A percentile compares a stretch with the other conserved stretches of the same genome.
phyloP scores from a whole-genome alignment of 2,329 filamentous ascomycete species.

The Pseudogymnoascus sp. region DNA sequence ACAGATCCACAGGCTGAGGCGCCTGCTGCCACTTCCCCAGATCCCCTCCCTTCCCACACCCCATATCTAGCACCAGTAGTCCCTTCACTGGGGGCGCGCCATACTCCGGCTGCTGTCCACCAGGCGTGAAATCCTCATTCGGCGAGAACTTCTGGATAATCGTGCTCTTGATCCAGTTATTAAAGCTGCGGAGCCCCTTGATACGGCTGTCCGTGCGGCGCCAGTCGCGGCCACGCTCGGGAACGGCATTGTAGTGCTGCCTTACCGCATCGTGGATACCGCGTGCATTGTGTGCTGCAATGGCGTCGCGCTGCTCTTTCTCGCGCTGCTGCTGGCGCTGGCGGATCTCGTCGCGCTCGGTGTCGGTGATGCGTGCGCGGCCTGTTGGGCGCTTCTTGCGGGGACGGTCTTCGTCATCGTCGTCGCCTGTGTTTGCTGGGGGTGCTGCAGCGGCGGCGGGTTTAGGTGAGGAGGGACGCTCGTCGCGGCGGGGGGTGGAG shows the following conservation, averaged over 20 bases:
- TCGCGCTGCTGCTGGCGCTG: constrained; percentile 50
- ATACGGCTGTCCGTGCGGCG: constrained; percentile 89
- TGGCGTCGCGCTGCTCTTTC: constrained; percentile 35
- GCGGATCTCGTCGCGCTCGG: constrained; percentile 60
- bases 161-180: constrained; percentile 98
- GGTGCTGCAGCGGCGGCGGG: constrained; percentile 32
- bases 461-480: constrained; percentile 25
- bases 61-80: constrained; percentile 82
- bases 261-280: constrained; percentile 78
- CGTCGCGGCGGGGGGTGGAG: constrained; percentile 17
- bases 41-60: constrained; percentile 94
- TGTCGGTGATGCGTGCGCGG: constrained; percentile 56
- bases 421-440: constrained; percentile 15
- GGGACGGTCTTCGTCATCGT: constrained; percentile 34
- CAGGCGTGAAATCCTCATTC: constrained; percentile 61
- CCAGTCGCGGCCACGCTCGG: constrained; percentile 90
- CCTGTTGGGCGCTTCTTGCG: constrained; percentile 64
- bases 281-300: constrained; percentile 28
- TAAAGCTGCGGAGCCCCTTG: constrained; percentile 87
- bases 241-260: constrained; percentile 93
- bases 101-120: constrained; percentile 40
- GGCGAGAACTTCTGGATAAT: constrained; percentile 95
- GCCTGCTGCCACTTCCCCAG: constrained; percentile 93
- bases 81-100: constrained; percentile 35
- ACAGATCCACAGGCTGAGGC: constrained; percentile 82